Evolutionary conservation across 2,329 filamentous ascomycete genomes (phyloP).

Genomic region (Zymoseptoria tritici): DNA sequence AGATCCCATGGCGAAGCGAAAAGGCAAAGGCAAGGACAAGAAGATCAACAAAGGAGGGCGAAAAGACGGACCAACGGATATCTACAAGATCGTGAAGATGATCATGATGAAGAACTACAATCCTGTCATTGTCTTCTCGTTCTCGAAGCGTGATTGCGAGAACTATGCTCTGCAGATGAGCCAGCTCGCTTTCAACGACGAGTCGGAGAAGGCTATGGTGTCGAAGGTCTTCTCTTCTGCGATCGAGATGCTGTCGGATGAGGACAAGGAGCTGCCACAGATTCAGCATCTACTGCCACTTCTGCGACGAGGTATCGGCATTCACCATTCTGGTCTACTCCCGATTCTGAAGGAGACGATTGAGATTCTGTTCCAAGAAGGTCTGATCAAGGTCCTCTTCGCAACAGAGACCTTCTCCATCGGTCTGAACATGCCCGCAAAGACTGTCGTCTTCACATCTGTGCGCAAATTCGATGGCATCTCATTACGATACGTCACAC

Average conservation of each 20-base stretch:
- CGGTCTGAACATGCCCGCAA: slow-evolving; percentile 96
- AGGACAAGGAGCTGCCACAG: slow-evolving; percentile 81
- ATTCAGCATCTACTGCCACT: slow-evolving; percentile 86
- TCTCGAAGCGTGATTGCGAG: slow-evolving; percentile 96
- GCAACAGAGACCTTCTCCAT: slow-evolving; percentile 99
- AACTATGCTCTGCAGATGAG: slow-evolving; percentile 81
- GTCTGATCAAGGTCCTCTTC: slow-evolving; percentile 93
- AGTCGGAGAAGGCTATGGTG: slow-evolving; percentile 91
- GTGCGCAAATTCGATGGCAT: slow-evolving; percentile 92
- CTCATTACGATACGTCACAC: slow-evolving; percentile 72
- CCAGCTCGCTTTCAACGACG: slow-evolving; percentile 86
- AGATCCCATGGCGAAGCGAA: slow-evolving; percentile 70
- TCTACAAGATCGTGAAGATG: slow-evolving; percentile 98
- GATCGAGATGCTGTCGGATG: slow-evolving; percentile 84
- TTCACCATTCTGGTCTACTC: slow-evolving; percentile 91
- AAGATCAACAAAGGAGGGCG: slow-evolving; percentile 81
- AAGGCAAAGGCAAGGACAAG: slow-evolving; percentile 87
- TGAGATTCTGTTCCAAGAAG: slow-evolving; percentile 97
- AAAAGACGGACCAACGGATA: slow-evolving; percentile 65
- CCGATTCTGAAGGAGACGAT: slow-evolving; percentile 98
- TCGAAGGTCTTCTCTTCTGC: slow-evolving; percentile 89
- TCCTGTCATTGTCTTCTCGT: slow-evolving; percentile 98
- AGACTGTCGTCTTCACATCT: slow-evolving; percentile 97
- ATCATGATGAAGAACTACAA: slow-evolving; percentile 97
- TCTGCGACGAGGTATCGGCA: slow-evolving; percentile 83